phyloP scores from a whole-genome alignment of 2,329 filamentous ascomycete genomes.

The Coniochaeta ligniaria region DNA sequence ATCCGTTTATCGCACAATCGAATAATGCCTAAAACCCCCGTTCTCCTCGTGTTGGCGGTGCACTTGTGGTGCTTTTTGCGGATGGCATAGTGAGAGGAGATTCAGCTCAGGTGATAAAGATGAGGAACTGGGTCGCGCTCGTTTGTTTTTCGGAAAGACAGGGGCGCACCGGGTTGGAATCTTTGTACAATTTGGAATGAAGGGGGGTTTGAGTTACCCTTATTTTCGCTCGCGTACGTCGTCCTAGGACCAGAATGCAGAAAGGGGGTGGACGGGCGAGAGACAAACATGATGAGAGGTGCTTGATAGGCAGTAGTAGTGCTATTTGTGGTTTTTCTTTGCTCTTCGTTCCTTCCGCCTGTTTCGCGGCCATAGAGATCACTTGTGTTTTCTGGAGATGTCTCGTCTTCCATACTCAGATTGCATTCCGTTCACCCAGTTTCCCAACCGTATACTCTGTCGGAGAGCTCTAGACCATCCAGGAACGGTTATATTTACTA shows the following conservation, averaged over 20 bases:
- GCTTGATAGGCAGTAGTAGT: neutral
- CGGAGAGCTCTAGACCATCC: neutral
- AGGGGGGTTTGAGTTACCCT: neutral
- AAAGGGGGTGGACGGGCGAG: neutral
- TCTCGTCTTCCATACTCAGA: neutral
- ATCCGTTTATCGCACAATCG: conserved; percentile 42
- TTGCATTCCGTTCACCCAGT: neutral
- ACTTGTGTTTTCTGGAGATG: neutral
- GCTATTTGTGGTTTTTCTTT: neutral
- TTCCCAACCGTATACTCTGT: neutral
- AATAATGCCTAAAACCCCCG: conserved; percentile 41
- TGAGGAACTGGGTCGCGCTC: conserved; percentile 14
- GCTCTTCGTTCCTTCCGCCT: neutral
- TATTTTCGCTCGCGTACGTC: neutral
- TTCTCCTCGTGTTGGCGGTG: conserved; percentile 4
- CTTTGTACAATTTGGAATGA: conserved; percentile 23
- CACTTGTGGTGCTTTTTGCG: conserved; percentile 1
- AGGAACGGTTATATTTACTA: neutral
- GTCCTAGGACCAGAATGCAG: neutral
- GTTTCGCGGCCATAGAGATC: neutral
- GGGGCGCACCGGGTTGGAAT: conserved; percentile 23
- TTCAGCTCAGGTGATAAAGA: conserved; percentile 6
- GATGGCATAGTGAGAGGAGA: neutral
- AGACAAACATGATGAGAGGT: neutral
- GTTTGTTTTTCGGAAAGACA: conserved; percentile 24